Conservation (phyloP, 1,139 yeast genomes). For the Pichia sp. region DNA sequence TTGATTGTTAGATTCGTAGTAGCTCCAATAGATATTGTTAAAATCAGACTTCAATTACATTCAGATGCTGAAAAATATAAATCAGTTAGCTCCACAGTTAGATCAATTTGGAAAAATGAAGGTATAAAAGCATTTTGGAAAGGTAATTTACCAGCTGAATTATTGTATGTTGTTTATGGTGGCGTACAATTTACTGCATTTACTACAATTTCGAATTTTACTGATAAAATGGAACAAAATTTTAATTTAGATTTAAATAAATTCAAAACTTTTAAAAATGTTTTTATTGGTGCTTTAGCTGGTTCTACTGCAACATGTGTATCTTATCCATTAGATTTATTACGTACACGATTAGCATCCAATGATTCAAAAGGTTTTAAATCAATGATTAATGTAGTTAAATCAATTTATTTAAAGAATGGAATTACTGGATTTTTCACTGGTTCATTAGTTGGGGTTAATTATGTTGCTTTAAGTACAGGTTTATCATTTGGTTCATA, state of each 20-base stretch:
- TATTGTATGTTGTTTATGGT: slow-evolving; percentile 79
- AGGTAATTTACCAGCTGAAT: slow-evolving; percentile 90
- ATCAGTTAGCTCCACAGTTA: slow-evolving; percentile 33
- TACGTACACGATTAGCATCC: slow-evolving; percentile 79
- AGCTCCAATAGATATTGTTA: slow-evolving; percentile 87
- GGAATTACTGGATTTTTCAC: slow-evolving; percentile 65
- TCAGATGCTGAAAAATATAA: slow-evolving; percentile 24
- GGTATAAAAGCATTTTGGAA: slow-evolving; percentile 78
- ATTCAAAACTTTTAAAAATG: slow-evolving; percentile 27
- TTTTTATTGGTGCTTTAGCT: slow-evolving; percentile 63
- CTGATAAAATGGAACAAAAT: too few relatives aligned
- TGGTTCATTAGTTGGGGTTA: slow-evolving; percentile 58
- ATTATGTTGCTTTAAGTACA: slow-evolving; percentile 27
- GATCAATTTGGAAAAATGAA: slow-evolving; percentile 39
- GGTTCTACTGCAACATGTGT: slow-evolving; percentile 66
- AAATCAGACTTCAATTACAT: slow-evolving; percentile 75
- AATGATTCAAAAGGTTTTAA: slow-evolving; percentile 39
- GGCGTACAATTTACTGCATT: slow-evolving; percentile 78
- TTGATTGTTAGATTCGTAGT: slow-evolving; percentile 50
- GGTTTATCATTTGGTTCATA: slow-evolving; percentile 31
- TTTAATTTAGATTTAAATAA: too few relatives aligned
- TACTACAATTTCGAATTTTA: slow-evolving; percentile 34
- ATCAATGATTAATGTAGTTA: slow-evolving; percentile 41
- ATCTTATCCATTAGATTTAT: slow-evolving; percentile 84
- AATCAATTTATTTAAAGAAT: slow-evolving; percentile 41